Evolutionary conservation across 495 filamentous ascomycete species (phyloP), one percentile per base, ranked within the genome.

Genomic region (Echria macrotheca): DNA sequence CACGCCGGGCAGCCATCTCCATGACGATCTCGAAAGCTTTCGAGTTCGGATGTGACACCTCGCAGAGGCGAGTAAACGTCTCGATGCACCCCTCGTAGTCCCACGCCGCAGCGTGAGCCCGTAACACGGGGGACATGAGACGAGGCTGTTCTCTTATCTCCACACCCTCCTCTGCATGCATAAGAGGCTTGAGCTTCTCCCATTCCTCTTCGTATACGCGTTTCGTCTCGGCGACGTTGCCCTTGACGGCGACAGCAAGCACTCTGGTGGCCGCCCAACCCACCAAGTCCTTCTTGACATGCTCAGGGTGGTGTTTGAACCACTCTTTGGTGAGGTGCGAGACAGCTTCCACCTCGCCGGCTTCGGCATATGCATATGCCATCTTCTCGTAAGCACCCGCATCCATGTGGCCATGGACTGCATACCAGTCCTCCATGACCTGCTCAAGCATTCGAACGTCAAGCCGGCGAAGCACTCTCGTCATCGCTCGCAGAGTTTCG

Each of bases 11-110:
- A 43, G 78, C 80, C 60, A 93, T 69, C 14, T 74, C 74, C 77
- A 95, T 85, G 45, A 96, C 53, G 1, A 79, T 82, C 15, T 73
- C 81, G 52, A 85, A 89, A 4, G 84, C 86, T 55, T 79, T 75
- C 1, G 61, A 48, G 60, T 85, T 77, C 0, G 81, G 82, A 22
- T 67, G 44, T 10, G 72, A 52, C 4, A 62, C 60, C 7, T 66
- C 53, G 12, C 78, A 60, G 57, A 93, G 67, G 10, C 72, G 56
- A 14, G 81, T 67, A 49, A 91, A 86, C 21, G 70, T 72, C 2
- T 64, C 52, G 50, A 86, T 69, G 12, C 81, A 81, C 3, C 79
- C 79, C 31, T 81, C 70, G 38, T 85, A 70, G 63, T 95, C 84
- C 22, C 75, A 70, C 4, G 76, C 77, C 55, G 79, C 80, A 1